Evolutionary conservation across 805 yeast genomes (phyloP), one percentile per base, ranked within the genome.

Genomic region (Spathaspora arborariae): DNA sequence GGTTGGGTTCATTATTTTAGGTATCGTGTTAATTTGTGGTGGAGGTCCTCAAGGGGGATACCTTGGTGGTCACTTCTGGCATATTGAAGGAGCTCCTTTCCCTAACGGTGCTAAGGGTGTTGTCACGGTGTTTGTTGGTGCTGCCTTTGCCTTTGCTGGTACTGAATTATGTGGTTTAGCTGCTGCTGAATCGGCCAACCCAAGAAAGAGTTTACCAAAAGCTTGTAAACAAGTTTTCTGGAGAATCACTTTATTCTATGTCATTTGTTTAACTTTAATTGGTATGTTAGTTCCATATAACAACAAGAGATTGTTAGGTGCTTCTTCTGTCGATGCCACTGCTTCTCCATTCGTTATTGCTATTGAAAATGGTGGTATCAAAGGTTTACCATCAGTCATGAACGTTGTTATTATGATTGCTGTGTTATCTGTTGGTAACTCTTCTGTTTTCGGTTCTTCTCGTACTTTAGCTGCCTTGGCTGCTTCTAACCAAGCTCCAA

Each of bases 271-370:
- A 42, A 56, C 57, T 16, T 48, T 61, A 43, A 56, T 62, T 48
- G 59, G 62, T 15, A 53, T 54, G 41, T 55, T 62, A 49, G 65
- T 62, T 34, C 60, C 62, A 10, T 55, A 51, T 46, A 48, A 47
- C 35, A 47, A 51, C n/a, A 44, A 46, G 6, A 41, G 55, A 22
- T 64, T 74, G 51, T 64, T 76, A 44, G 45, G 42, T 36, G 65
- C 64, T 22, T 77, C 79, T 48, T 69, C 76, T 20, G 62, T 75
- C 39, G 79, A 75, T 44, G 84, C 84, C 39, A 64, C 81, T n/a
- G 85, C 88, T 10, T 85, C 91, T 13, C 92, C 94, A 13, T 85
- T 85, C 55, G 92, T 85, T 45, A 79, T 85, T 65, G 86, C 91
- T 24, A 78, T 84, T 45, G 67, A 61, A 33, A 70, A 74, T 42